Evolutionary conservation across 805 yeast genomes (phyloP).

Genomic region (Wickerhamiella vanderwaltii): DNA sequence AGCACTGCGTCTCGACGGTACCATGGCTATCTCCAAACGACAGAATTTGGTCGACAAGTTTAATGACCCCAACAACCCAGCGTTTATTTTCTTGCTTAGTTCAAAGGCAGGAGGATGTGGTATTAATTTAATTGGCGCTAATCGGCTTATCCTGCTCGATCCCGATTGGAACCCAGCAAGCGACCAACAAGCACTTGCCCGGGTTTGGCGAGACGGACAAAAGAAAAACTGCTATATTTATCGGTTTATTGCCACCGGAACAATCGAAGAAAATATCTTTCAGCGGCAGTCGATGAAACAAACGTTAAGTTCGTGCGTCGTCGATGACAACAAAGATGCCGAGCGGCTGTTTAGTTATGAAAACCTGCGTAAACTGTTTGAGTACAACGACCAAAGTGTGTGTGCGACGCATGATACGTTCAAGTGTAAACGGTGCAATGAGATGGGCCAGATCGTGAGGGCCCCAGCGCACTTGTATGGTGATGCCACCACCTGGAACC

Average conservation of each 20-base stretch:
- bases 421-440: conserved; percentile 68
- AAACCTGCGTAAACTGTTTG: conserved; percentile 61
- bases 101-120: conserved; percentile 99
- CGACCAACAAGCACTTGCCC: conserved; percentile 93
- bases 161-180: conserved; percentile 98
- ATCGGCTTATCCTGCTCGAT: conserved; percentile 74
- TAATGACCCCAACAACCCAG: conserved; percentile 79
- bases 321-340: conserved; percentile 90
- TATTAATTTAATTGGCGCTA: conserved; percentile 92
- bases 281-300: conserved; percentile 93
- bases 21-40: conserved; percentile 81
- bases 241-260: conserved; percentile 85
- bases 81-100: conserved; percentile 77
- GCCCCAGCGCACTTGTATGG: conserved; percentile 90
- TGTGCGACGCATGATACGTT: conserved; percentile 92
- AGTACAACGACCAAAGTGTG: conserved; percentile 48
- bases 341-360: conserved; percentile 84
- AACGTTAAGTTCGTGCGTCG: conserved; percentile 88
- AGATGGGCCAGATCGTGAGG: conserved; percentile 46
- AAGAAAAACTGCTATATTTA: conserved; percentile 93
- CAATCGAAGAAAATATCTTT: conserved; percentile 91
- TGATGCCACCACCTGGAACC: conserved; percentile 97
- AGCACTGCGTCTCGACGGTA: conserved; percentile 74
- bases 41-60: conserved; percentile 85
- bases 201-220: conserved; percentile 99